These are phyloP conservation scores for Suhomyces coccinellae DNA, from an alignment of 1,139 yeast genomes.

Conservation along the genomic window DNA sequence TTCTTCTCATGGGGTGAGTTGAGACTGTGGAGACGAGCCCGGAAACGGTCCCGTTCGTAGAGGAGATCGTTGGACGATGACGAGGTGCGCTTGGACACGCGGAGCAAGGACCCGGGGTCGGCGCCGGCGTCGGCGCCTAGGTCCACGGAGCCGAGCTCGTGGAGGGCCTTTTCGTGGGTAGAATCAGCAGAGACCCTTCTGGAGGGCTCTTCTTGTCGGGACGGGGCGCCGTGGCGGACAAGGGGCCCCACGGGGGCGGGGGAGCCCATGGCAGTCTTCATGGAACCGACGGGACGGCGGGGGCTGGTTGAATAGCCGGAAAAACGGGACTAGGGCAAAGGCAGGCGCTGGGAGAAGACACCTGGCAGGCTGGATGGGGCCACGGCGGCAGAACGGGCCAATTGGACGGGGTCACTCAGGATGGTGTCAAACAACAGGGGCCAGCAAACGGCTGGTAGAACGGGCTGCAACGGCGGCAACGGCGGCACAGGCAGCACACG, in stretches of 20 bases:
- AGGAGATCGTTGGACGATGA: conserved; percentile 45
- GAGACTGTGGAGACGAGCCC: conserved; percentile 42
- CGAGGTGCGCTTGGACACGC: conserved; percentile 36
- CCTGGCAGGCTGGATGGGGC: not conserved
- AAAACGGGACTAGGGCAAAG: not conserved
- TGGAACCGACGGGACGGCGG: not conserved
- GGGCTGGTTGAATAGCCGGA: conserved; percentile 6
- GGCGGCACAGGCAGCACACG: not conserved
- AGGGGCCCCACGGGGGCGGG: not conserved
- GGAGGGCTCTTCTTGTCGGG: not conserved
- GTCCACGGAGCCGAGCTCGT: not conserved
- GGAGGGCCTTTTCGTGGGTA: not conserved
- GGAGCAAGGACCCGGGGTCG: not conserved
- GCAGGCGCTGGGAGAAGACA: not conserved
- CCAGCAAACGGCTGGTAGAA: not conserved
- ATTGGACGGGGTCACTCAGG: not conserved
- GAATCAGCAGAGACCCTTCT: not conserved
- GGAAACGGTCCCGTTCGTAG: conserved; percentile 46
- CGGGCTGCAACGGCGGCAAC: not conserved
- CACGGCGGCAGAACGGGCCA: not conserved
- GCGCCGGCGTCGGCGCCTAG: not conserved
- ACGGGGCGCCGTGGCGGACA: not conserved
- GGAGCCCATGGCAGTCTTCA: conserved; percentile 1
- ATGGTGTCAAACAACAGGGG: not conserved
- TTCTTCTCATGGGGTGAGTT: conserved; percentile 21